These are phyloP conservation scores for Chenopodium quinoa DNA, from an alignment of 148 eudicot genomes.

Conservation along the genomic window DNA sequence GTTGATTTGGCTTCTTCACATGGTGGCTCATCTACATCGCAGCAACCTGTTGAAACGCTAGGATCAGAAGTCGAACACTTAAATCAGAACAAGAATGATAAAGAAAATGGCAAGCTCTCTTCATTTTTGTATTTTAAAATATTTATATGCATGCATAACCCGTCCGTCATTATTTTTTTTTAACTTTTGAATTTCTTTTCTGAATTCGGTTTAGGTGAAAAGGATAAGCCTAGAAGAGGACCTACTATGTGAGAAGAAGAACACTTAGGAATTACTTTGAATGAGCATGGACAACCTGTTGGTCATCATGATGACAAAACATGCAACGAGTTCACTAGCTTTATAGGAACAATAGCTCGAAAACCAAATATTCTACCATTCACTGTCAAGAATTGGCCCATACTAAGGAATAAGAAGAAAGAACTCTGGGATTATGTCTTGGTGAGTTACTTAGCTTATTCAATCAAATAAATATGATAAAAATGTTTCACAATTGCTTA, in stretches of 20 bases:
- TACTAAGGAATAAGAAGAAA: constrained; percentile 1
- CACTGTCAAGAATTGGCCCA: not conserved
- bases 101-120: not conserved
- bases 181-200: not conserved
- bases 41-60: not conserved
- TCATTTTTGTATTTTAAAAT: not conserved
- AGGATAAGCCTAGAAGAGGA: constrained; percentile 3
- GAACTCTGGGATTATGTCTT: constrained; percentile 6
- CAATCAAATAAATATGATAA: too few relatives aligned
- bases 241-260: constrained; percentile 15
- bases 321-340: constrained; percentile 6
- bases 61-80: not conserved
- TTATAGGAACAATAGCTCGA: constrained; percentile 13
- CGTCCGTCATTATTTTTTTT: too few relatives aligned
- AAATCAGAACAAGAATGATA: not conserved
- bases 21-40: not conserved
- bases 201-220: not conserved
- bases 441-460: not conserved
- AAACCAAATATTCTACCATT: constrained; percentile 7
- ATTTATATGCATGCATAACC: too few relatives aligned
- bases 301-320: not conserved
- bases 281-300: not conserved
- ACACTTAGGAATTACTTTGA: not conserved
- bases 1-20: too few relatives aligned
- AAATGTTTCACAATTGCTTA: too few relatives aligned